These are phyloP conservation scores for Thermoascus crustaceus DNA, from an alignment of 2,329 filamentous ascomycete species.

Conservation along the genomic window DNA sequence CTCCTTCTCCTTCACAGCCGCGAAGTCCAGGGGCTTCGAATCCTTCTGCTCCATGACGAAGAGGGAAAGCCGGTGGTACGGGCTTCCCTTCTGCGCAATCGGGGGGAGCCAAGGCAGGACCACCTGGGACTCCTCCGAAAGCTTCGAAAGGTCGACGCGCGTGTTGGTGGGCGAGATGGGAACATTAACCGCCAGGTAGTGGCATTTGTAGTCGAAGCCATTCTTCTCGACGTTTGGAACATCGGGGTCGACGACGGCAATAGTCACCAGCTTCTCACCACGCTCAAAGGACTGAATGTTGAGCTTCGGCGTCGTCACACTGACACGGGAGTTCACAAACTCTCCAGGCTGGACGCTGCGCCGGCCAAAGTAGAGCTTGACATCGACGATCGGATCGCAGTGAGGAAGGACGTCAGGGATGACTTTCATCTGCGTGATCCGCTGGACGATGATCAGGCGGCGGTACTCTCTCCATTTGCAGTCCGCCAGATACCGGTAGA, in stretches of 20 bases:
- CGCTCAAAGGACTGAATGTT: slow-evolving; percentile 77
- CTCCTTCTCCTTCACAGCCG: slow-evolving; percentile 45
- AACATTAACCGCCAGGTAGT: slow-evolving; percentile 74
- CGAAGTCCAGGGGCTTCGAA: slow-evolving; percentile 51
- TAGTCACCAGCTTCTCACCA: slow-evolving; percentile 71
- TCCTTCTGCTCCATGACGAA: slow-evolving; percentile 74
- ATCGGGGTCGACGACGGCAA: slow-evolving; percentile 83
- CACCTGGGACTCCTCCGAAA: slow-evolving; percentile 56
- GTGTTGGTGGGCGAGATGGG: slow-evolving; percentile 53
- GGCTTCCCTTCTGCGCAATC: slow-evolving; percentile 78
- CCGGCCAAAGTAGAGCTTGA: slow-evolving; percentile 70
- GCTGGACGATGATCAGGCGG: slow-evolving; percentile 70
- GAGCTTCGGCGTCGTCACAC: slow-evolving; percentile 65
- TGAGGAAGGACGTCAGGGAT: slow-evolving; percentile 79
- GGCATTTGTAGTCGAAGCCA: slow-evolving; percentile 70
- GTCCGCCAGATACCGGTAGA: slow-evolving; percentile 85
- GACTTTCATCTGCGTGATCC: slow-evolving; percentile 77
- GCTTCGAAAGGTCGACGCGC: slow-evolving; percentile 56
- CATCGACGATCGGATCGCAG: slow-evolving; percentile 69
- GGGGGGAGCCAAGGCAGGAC: slow-evolving; percentile 76
- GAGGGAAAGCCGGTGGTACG: slow-evolving; percentile 81
- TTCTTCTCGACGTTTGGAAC: slow-evolving; percentile 72
- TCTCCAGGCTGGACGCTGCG: slow-evolving; percentile 66
- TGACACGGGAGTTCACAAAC: slow-evolving; percentile 65
- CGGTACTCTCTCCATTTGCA: slow-evolving; percentile 81